Conservation (phyloP, 2,329 filamentous ascomycete genomes). For the Fusarium goolgardi region DNA sequence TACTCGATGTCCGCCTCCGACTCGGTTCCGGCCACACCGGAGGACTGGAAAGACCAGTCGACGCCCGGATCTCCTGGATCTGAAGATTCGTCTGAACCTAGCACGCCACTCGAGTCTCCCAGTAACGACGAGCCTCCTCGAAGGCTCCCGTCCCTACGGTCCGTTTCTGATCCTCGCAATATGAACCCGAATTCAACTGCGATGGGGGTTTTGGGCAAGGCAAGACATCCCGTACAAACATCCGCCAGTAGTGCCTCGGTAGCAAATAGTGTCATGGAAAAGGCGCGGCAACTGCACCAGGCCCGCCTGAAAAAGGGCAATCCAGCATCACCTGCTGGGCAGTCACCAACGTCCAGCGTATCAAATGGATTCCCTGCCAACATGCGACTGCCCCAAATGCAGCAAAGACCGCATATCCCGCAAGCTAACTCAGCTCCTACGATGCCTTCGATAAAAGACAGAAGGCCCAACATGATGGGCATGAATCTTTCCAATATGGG, state of each 20-base stretch:
- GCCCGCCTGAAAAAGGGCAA: slow-evolving; percentile 59
- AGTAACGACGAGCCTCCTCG: slow-evolving; percentile 57
- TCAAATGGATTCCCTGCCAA: slow-evolving; percentile 59
- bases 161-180: slow-evolving; percentile 67
- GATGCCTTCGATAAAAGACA: slow-evolving; percentile 72
- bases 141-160: slow-evolving; percentile 69
- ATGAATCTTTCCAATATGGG: slow-evolving; percentile 70
- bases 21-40: slow-evolving; percentile 59
- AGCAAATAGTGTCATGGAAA: slow-evolving; percentile 59
- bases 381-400: slow-evolving; percentile 57
- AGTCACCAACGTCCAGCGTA: slow-evolving; percentile 51
- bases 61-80: slow-evolving; percentile 59
- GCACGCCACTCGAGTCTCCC: slow-evolving; percentile 60
- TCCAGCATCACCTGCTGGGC: slow-evolving; percentile 49
- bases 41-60: slow-evolving; percentile 55
- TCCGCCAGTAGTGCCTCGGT: slow-evolving; percentile 52
- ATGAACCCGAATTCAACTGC: slow-evolving; percentile 90
- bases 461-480: slow-evolving; percentile 62
- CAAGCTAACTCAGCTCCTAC: slow-evolving; percentile 67
- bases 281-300: slow-evolving; percentile 60
- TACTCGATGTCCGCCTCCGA: slow-evolving; percentile 49
- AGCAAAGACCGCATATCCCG: slow-evolving; percentile 59
- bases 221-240: slow-evolving; percentile 63
- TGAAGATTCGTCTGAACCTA: slow-evolving; percentile 60
- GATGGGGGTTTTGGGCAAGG: slow-evolving; percentile 78